Conservation (phyloP, 306 rosid genomes). For the Cucumis melo region DNA sequence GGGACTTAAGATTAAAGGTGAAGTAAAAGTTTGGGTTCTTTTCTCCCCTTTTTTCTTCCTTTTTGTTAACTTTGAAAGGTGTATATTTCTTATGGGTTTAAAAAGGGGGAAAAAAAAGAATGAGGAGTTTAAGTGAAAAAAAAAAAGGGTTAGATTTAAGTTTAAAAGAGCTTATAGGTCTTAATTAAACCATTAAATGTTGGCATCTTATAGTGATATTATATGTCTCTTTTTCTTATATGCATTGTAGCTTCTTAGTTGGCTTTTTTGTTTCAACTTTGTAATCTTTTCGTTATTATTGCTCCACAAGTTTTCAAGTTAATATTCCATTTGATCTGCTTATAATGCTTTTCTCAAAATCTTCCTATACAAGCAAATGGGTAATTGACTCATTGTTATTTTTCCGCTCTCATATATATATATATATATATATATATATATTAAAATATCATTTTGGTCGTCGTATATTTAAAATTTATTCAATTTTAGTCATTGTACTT, state of each 20-base stretch:
- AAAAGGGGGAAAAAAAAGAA: background rate
- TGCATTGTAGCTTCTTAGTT: background rate
- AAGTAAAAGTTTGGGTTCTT: background rate
- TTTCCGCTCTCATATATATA: no score
- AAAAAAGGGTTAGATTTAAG: background rate
- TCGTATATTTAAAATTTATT: no score
- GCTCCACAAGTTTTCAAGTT: background rate
- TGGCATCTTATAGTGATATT: background rate
- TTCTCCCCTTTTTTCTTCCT: background rate
- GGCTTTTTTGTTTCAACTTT: background rate
- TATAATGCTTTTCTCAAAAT: background rate
- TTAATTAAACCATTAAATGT: background rate
- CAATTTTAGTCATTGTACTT: no score
- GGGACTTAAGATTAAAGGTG: background rate
- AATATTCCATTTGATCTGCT: background rate
- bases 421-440: no score
- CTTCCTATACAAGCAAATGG: background rate
- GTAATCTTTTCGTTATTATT: background rate
- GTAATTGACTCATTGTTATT: no score
- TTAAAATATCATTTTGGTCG: no score
- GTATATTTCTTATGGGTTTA: background rate
- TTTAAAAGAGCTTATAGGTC: background rate
- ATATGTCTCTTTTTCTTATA: background rate
- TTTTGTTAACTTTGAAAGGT: background rate
- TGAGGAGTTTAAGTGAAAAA: background rate